Evolutionary conservation across 2,329 filamentous ascomycete genomes (phyloP).

Genomic region (Raffaelea ambrosiae): DNA sequence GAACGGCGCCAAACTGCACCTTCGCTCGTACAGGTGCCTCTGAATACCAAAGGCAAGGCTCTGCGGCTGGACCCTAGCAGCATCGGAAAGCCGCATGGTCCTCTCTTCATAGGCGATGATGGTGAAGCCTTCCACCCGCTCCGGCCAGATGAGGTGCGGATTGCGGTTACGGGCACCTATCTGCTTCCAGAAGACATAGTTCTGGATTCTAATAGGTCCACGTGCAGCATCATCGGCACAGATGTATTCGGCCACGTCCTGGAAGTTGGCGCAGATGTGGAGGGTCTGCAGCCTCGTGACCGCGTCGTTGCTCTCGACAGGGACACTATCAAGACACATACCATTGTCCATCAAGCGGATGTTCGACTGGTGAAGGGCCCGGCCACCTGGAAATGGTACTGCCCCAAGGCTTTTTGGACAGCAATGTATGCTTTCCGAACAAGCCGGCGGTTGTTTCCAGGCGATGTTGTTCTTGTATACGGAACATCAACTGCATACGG

Average conservation of each 20-base stretch:
- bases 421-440: constrained; percentile 33
- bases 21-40: not conserved
- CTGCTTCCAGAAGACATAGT: constrained; percentile 29
- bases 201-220: constrained; percentile 11
- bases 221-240: constrained; percentile 9
- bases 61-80: constrained; percentile 12
- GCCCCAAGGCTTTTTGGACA: constrained; percentile 30
- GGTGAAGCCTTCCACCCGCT: constrained; percentile 11
- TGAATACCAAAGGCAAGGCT: not conserved
- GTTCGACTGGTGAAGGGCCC: constrained; percentile 19
- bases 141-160: constrained; percentile 26
- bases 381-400: constrained; percentile 15
- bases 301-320: constrained; percentile 31
- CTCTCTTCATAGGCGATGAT: constrained; percentile 13
- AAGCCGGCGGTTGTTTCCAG: constrained; percentile 17
- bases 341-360: constrained; percentile 26
- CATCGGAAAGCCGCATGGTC: constrained; percentile 7
- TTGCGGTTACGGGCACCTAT: constrained; percentile 27
- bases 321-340: constrained; percentile 26
- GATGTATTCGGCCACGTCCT: constrained; percentile 32
- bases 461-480: constrained; percentile 31
- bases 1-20: constrained; percentile 18
- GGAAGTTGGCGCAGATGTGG: constrained; percentile 23
- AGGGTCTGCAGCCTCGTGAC: constrained; percentile 25
- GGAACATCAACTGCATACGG: constrained; percentile 33